phyloP scores from a whole-genome alignment of 176 grass and related monocot species.

The Aegilops longissima region DNA sequence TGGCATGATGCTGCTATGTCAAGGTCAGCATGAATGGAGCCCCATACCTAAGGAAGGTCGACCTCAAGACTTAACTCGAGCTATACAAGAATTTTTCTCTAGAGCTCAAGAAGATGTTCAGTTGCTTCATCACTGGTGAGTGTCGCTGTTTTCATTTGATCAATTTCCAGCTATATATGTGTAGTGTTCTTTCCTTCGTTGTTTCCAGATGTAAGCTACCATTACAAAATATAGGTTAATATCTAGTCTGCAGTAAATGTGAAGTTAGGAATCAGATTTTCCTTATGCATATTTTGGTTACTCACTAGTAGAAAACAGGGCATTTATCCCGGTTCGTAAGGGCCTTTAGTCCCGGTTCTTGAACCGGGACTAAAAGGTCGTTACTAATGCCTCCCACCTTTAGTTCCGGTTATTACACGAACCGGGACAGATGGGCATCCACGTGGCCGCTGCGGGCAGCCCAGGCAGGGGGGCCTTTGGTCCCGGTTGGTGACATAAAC shows the following conservation, averaged over 20 bases:
- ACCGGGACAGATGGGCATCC: too few species aligned
- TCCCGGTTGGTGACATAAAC: too few species aligned
- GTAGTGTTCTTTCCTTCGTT: background rate
- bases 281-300: background rate
- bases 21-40: constrained; percentile 87
- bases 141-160: background rate
- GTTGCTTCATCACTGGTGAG: constrained; percentile 70
- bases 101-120: constrained; percentile 78
- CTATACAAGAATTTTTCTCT: constrained; percentile 60
- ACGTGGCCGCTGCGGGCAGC: too few species aligned
- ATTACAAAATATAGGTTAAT: background rate
- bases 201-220: background rate
- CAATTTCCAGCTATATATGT: background rate
- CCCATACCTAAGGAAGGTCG: constrained; percentile 72
- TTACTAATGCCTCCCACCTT: too few species aligned
- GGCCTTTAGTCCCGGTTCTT: too few species aligned
- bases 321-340: too few species aligned
- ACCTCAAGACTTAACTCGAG: constrained; percentile 62
- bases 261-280: background rate
- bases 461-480: too few species aligned
- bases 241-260: background rate
- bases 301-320: too few species aligned
- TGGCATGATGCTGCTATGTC: constrained; percentile 50
- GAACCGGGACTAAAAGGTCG: too few species aligned
- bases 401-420: too few species aligned